Conservation (phyloP, 345 rosid genomes). For the Rhodamnia argentea region DNA sequence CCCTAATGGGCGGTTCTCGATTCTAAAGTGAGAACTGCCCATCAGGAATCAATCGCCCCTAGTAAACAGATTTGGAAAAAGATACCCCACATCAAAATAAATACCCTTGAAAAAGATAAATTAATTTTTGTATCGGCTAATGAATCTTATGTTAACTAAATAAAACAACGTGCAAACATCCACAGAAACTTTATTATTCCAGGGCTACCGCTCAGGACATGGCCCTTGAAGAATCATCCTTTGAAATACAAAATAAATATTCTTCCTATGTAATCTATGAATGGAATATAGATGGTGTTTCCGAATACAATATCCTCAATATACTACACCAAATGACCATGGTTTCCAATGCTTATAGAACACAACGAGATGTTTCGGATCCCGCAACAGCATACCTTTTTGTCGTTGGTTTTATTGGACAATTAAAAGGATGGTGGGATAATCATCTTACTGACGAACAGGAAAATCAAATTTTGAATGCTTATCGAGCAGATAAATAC, state of each 20-base stretch:
- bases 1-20: too few relatives aligned
- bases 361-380: not conserved
- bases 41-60: too few relatives aligned
- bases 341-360: not conserved
- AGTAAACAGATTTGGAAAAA: not conserved
- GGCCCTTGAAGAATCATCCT: not conserved
- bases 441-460: too few relatives aligned
- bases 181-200: not conserved
- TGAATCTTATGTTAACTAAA: not conserved
- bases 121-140: not conserved
- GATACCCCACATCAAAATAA: not conserved
- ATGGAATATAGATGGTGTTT: not conserved
- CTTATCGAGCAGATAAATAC: not conserved
- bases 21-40: too few relatives aligned
- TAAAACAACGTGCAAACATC: not conserved
- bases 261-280: not conserved
- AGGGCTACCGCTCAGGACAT: not conserved
- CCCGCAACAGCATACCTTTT: too few relatives aligned
- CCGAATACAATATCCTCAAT: not conserved
- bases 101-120: not conserved
- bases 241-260: not conserved
- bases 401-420: too few relatives aligned
- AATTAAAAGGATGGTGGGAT: too few relatives aligned
- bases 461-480: not conserved
- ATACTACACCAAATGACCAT: not conserved